phyloP scores from a whole-genome alignment of 208 protist genomes.

The Leishmania aethiopica region DNA sequence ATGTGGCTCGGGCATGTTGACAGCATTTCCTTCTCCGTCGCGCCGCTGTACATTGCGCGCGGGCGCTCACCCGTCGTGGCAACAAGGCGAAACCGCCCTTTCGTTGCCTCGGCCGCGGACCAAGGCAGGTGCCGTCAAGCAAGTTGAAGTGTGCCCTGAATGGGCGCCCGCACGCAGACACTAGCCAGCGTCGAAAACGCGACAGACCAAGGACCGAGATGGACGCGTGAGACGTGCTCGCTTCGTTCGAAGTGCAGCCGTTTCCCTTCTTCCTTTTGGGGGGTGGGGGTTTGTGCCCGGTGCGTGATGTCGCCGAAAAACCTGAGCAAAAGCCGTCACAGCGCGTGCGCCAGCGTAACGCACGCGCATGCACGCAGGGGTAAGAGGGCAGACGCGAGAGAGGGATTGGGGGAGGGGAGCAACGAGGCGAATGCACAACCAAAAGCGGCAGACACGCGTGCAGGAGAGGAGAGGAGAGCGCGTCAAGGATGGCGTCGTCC shows the following conservation, averaged over 20 bases:
- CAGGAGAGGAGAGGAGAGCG: not conserved
- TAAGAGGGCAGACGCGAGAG: not conserved
- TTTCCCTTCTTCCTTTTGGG: too few species aligned
- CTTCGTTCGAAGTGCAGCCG: not conserved
- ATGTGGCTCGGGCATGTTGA: not conserved
- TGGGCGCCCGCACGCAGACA: not conserved
- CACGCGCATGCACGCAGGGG: not conserved
- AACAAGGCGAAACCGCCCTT: not conserved
- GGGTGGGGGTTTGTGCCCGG: not conserved
- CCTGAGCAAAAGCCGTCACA: not conserved
- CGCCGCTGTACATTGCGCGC: not conserved
- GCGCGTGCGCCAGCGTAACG: not conserved
- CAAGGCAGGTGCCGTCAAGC: not conserved
- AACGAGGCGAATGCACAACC: not conserved
- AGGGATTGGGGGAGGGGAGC: not conserved
- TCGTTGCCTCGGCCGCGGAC: not conserved
- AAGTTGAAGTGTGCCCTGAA: not conserved
- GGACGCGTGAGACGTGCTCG: not conserved
- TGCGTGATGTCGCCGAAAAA: not conserved
- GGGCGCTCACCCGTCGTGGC: not conserved
- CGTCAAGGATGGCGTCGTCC: not conserved
- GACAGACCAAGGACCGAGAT: not conserved
- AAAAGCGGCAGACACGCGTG: not conserved
- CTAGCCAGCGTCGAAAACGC: not conserved
- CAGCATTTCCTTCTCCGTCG: slow-evolving; percentile 7